Base-by-base conservation (phyloP, 768 basidiomycete species). In the Boletus reticulatus region DNA sequence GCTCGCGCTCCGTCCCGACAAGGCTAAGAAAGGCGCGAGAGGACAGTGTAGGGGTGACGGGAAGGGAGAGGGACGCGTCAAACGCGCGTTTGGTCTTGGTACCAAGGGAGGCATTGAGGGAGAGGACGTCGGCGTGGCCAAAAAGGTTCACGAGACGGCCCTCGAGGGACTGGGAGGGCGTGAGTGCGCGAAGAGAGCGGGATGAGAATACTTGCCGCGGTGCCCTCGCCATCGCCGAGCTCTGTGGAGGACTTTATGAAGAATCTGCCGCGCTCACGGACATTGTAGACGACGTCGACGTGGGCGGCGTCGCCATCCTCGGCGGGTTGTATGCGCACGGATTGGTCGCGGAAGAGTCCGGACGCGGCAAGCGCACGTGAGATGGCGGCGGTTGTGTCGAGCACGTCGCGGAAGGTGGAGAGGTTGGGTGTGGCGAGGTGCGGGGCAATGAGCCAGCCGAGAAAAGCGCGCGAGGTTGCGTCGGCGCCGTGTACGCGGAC, bases 221-320 rank as follows among this genome's bases (percentile, higher is more conserved):
- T 94, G 12, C 92, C 96, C 70, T 98, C 97, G 48, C 87, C 88
- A 56, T 96, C 94, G 4, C 97, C 96, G 7, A 98, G 76, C 65
- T 98, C 94, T 4, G 95, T 98, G 6, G 90, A 81, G 4, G 87
- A 91, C 59, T 89, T 91, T 8, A 95, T 63, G 62, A 80, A 92
- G 61, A 87, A 83, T 37, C 91, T 76, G 6, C 91, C 84, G 53
- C 81, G 82, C 70, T 98, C 95, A 39, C 80, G 77, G 4, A 92
- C 80, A 56, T 82, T 80, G 71, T 96, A 84, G 2, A 95, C 80
- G 37, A 98, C 68, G 63, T 97, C 92, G 12, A 95, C 81, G 58
- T 90, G 89, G 10, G 79, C 80, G 11, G 73, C 69, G 46, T 75
- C 68, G 1, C 87, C 83, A 8, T 85, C 69, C 0, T 79, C 73